Base-by-base conservation (phyloP, 176 grass and related monocot genomes). In the Oryza officinalis region DNA sequence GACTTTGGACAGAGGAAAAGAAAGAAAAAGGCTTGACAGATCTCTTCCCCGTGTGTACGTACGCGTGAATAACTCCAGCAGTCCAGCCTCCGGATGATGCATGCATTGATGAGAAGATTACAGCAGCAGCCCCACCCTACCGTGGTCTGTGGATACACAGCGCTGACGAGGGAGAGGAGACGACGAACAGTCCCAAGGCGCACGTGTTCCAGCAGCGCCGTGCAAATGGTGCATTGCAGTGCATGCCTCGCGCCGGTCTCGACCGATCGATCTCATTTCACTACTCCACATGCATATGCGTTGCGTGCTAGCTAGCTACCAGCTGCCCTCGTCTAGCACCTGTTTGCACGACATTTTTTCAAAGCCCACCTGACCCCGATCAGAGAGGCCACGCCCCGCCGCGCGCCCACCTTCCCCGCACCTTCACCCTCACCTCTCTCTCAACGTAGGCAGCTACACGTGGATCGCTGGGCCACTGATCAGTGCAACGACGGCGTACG, bases 281-380 rank as follows among this genome's bases (percentile, higher is more conserved):
- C 50, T 57, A 57, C 50, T 57, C 50, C 6, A 18, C 50, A 22
- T 57, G 6, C 22, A 59, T 35, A 59, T 35, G 33, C 33, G 5
- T 30, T 22, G 20, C 54, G 20, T 59, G 54, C 54, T 22, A n/a
- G 54, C 54, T 59, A 61, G n/a, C 57, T 17, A 60, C 57, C 57
- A 45, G 69, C 80, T 33, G 20, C 37, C 5, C 13, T 13, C 30
- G 69, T 47, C 23, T 35, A 30, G 52, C 47, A 64, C 41, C 77
- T 4, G 37, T 81, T 47, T 25, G 45, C 87, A 37, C 74, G 61
- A 86, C 68, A 72, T 37, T 35, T 86, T 79, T 86, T 83, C 88
- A 83, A 79, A 83, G 54, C 72, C 71, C 88, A 86, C 69, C 79
- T 40, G 67, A 20, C 33, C 9, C 33, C 25, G 32, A 66, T 85